A percentile compares a stretch with the other conserved stretches of the same genome.
Conservation (phyloP, 2,329 filamentous ascomycete species). For the Fusarium goolgardi region DNA sequence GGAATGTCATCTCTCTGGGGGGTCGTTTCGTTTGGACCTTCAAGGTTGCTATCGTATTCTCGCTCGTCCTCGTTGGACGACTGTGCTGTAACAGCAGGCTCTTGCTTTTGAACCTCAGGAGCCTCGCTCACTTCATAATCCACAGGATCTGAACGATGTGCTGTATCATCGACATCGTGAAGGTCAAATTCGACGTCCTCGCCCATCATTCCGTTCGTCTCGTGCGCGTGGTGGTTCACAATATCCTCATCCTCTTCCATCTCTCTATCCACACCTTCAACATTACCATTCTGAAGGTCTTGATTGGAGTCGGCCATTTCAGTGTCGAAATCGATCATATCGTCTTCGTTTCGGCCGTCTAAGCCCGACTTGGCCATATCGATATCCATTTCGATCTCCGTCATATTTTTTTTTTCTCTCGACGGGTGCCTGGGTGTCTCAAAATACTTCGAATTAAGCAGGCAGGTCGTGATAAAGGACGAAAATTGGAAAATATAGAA, state of each 20-base stretch:
- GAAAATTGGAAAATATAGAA: neutral
- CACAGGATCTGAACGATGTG: slow-evolving; percentile 16
- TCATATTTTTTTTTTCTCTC: slow-evolving; percentile 33
- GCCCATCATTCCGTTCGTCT: slow-evolving; percentile 38
- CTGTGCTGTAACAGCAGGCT: slow-evolving; percentile 18
- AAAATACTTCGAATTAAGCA: neutral
- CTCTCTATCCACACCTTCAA: slow-evolving; percentile 32
- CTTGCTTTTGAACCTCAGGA: slow-evolving; percentile 19
- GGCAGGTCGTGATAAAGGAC: neutral
- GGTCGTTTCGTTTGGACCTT: slow-evolving; percentile 17
- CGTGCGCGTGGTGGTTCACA: slow-evolving; percentile 30
- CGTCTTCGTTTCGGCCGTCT: slow-evolving; percentile 47
- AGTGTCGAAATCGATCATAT: slow-evolving; percentile 55
- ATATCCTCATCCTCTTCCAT: slow-evolving; percentile 37
- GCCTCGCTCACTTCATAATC: slow-evolving; percentile 19
- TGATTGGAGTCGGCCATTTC: slow-evolving; percentile 47
- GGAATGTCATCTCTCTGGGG: slow-evolving; percentile 10
- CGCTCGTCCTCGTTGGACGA: slow-evolving; percentile 7
- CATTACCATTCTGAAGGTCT: slow-evolving; percentile 12
- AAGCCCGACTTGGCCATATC: slow-evolving; percentile 45
- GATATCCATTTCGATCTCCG: slow-evolving; percentile 51
- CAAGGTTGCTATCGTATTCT: slow-evolving; percentile 8
- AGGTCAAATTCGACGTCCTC: slow-evolving; percentile 41
- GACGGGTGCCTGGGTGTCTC: neutral
- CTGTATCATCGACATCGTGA: slow-evolving; percentile 18